Percentiles rank a stretch among this genome's conserved stretches.
phyloP scores from a whole-genome alignment of 371 early-diverging fungal species.

The Coemansia sp. region DNA sequence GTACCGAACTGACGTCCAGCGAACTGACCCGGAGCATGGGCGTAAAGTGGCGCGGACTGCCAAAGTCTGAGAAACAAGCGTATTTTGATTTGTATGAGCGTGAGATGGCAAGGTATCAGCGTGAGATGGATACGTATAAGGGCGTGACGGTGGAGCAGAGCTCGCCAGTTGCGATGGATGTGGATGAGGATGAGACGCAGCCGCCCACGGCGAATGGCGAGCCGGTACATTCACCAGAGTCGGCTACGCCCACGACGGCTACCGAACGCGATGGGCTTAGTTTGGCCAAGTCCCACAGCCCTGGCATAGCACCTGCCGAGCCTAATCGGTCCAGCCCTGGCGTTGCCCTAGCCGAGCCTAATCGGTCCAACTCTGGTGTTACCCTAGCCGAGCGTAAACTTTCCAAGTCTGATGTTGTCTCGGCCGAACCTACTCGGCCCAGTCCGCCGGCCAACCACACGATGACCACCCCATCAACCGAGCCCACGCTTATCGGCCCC shows the following conservation, averaged over 20 bases:
- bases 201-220: conserved; percentile 9
- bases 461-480: too few relatives aligned
- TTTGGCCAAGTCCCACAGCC: neutral
- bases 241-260: conserved; percentile 25
- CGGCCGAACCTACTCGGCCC: too few relatives aligned
- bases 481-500: too few relatives aligned
- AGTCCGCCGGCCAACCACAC: too few relatives aligned
- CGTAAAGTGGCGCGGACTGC: conserved; percentile 49
- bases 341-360: neutral
- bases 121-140: conserved; percentile 38
- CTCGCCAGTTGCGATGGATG: conserved; percentile 4
- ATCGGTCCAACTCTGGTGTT: too few relatives aligned
- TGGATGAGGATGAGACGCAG: conserved; percentile 15
- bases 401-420: too few relatives aligned
- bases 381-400: too few relatives aligned
- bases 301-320: neutral
- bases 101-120: conserved; percentile 40
- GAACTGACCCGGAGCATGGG: conserved; percentile 52
- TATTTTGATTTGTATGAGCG: conserved; percentile 45
- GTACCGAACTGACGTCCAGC: conserved; percentile 36
- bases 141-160: neutral
- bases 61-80: conserved; percentile 38
- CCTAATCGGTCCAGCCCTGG: neutral
- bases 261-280: conserved; percentile 6
- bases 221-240: neutral